phyloP scores from a whole-genome alignment of 148 eudicot genomes.

The Arctostaphylos glauca region DNA sequence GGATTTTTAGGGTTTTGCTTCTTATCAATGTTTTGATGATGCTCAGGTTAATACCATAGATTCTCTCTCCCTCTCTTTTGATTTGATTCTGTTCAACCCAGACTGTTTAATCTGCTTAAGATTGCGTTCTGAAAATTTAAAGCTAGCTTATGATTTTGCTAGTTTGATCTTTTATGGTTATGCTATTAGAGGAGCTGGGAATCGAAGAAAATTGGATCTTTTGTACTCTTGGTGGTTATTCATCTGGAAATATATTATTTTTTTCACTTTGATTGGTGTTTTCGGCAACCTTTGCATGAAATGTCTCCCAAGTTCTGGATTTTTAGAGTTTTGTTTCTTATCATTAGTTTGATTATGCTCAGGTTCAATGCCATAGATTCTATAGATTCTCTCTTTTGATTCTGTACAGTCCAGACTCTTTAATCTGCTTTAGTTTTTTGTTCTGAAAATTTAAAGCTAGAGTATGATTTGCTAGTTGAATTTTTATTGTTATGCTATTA shows the following conservation, averaged over 20 bases:
- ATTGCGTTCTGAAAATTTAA: not conserved
- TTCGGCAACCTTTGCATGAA: not conserved
- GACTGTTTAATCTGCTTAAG: not conserved
- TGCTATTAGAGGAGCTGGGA: not conserved
- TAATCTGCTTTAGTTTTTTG: not conserved
- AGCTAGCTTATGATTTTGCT: not conserved
- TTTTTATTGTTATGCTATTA: not conserved
- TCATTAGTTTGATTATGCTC: not conserved
- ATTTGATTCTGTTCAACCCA: not conserved
- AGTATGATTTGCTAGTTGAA: not conserved
- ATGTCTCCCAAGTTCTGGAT: not conserved
- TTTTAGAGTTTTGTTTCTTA: conserved; percentile 15
- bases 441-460: not conserved
- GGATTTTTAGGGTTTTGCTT: conserved; percentile 1
- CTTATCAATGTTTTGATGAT: not conserved
- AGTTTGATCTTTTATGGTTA: not conserved
- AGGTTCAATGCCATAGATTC: not conserved
- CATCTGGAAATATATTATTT: not conserved
- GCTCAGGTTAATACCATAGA: not conserved
- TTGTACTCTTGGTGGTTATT: no score
- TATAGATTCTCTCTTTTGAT: no score
- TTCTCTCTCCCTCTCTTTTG: not conserved
- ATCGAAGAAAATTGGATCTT: not conserved
- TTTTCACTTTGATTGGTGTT: not conserved
- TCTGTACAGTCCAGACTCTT: not conserved